Conservation (phyloP, 2,329 filamentous ascomycete species). For the Paraconiothyrium sp. region DNA sequence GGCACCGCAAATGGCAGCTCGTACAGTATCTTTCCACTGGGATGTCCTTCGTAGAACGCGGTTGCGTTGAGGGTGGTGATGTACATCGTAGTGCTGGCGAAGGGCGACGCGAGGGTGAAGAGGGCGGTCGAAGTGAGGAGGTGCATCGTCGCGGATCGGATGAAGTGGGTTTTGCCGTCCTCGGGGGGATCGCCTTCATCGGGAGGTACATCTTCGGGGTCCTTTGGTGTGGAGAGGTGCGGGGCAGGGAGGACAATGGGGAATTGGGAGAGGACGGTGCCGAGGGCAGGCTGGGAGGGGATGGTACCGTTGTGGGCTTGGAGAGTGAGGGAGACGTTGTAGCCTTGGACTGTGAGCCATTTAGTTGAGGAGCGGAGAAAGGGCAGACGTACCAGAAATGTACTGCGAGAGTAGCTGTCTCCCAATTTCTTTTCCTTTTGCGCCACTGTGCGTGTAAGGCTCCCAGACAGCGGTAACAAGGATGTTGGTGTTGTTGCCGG, state of each 20-base stretch:
- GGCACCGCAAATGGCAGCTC: slow-evolving; percentile 77
- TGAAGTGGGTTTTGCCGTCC: slow-evolving; percentile 70
- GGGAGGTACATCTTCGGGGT: slow-evolving; percentile 41
- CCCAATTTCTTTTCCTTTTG: slow-evolving; percentile 69
- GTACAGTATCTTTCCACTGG: slow-evolving; percentile 80
- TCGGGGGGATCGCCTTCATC: slow-evolving; percentile 47
- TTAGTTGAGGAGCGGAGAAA: not conserved
- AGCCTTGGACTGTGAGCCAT: slow-evolving; percentile 57
- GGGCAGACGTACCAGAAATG: slow-evolving; percentile 71
- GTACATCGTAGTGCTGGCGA: slow-evolving; percentile 75
- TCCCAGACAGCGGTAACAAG: slow-evolving; percentile 77
- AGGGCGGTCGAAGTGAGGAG: slow-evolving; percentile 85
- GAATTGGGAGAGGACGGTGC: slow-evolving; percentile 76
- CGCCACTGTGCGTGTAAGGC: slow-evolving; percentile 70
- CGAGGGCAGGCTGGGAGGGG: slow-evolving; percentile 76
- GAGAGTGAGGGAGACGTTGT: slow-evolving; percentile 82
- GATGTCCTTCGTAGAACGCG: slow-evolving; percentile 83
- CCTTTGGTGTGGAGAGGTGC: slow-evolving; percentile 65
- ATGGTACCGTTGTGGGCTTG: slow-evolving; percentile 76
- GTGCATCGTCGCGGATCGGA: slow-evolving; percentile 86
- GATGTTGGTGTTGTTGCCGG: slow-evolving; percentile 77
- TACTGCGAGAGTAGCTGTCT: slow-evolving; percentile 83
- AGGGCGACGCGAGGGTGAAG: slow-evolving; percentile 83
- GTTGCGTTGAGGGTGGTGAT: slow-evolving; percentile 85
- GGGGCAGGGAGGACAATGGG: slow-evolving; percentile 78